Percentiles rank a stretch among this genome's conserved stretches.
Evolutionary conservation across 345 rosid genomes (phyloP).

Genomic region (Brassica incana): DNA sequence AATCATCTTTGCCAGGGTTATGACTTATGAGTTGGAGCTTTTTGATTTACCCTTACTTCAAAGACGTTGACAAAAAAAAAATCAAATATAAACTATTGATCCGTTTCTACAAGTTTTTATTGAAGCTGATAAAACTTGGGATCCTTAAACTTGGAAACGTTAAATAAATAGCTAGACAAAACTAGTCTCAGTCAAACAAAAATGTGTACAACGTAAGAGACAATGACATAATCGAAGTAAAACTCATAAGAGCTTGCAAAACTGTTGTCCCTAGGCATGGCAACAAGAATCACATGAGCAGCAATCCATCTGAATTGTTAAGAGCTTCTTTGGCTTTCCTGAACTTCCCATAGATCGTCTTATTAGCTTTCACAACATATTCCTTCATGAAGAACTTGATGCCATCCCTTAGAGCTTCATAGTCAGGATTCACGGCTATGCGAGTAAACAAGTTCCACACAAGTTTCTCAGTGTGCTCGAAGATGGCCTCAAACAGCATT

Average conservation of each 20-base stretch:
- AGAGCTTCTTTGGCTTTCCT: slow-evolving; percentile 82
- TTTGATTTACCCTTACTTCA: too few species aligned
- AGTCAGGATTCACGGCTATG: slow-evolving; percentile 62
- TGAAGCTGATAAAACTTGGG: neutral
- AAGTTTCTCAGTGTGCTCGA: slow-evolving; percentile 61
- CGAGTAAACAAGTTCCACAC: slow-evolving; percentile 82
- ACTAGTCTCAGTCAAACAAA: neutral
- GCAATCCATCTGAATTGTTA: slow-evolving; percentile 56
- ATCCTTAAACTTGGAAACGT: neutral
- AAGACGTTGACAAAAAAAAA: too few species aligned
- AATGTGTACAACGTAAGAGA: slow-evolving; percentile 13
- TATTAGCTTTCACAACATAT: slow-evolving; percentile 57
- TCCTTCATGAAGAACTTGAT: slow-evolving; percentile 73
- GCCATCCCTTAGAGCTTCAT: slow-evolving; percentile 66
- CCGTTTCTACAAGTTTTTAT: neutral
- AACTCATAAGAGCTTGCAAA: slow-evolving; percentile 3
- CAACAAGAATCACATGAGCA: slow-evolving; percentile 50
- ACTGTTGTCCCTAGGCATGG: neutral
- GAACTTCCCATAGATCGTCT: slow-evolving; percentile 46
- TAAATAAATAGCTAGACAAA: neutral
- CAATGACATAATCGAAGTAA: neutral
- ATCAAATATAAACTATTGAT: neutral
- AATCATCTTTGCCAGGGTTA: neutral
- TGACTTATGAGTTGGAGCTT: neutral
- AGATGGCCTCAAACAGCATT: slow-evolving; percentile 73